Evolutionary conservation across 768 basidiomycete genomes (phyloP), one percentile per base, ranked within the genome.

Genomic region (Panus rudis): DNA sequence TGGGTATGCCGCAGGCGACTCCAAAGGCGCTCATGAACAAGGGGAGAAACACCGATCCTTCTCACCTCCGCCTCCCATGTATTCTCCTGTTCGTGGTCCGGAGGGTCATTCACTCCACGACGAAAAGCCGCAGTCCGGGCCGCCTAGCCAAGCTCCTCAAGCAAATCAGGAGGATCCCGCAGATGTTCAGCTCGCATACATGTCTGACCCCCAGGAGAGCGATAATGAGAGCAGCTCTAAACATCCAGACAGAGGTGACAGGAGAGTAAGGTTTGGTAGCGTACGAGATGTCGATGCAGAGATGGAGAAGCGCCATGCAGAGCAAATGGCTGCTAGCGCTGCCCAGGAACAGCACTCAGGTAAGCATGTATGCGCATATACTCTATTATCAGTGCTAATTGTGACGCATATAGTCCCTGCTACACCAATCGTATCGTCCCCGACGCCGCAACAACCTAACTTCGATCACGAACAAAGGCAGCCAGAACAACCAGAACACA

Each of bases 181-280:
- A 21, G 60, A 58, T 1, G 40, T 30, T 3, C 54, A 55, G 17
- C 46, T 64, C 17, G 54, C 64, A 17, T 65, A 64, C 25, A 57
- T 59, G 55, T 35, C 33, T 7, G 33, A 35, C 16, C 33, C 7
- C 6, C n/a, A 35, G 33, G 39, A 42, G 10, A 23, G n/a, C 11
- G 20, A 21, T 31, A 42, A 4, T 25, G 46, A n/a, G 22, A 32
- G 33, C 6, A 16, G n/a, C 21, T 30, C 28, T 16, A 35, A 35
- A 20, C 10, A 16, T 7, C n/a, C n/a, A n/a, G n/a, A n/a, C n/a
- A n/a, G n/a, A n/a, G 53, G 47, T 3, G 52, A 56, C 38, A 61
- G 66, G 37, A 69, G 71, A 53, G 73, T 73, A 2, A 55, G 67
- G 42, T 75, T 75, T 52, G 74, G 69, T 3, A 58, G 58, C 4